Conservation (phyloP, 1,284 basidiomycete genomes). For the Malassezia dermatis region DNA sequence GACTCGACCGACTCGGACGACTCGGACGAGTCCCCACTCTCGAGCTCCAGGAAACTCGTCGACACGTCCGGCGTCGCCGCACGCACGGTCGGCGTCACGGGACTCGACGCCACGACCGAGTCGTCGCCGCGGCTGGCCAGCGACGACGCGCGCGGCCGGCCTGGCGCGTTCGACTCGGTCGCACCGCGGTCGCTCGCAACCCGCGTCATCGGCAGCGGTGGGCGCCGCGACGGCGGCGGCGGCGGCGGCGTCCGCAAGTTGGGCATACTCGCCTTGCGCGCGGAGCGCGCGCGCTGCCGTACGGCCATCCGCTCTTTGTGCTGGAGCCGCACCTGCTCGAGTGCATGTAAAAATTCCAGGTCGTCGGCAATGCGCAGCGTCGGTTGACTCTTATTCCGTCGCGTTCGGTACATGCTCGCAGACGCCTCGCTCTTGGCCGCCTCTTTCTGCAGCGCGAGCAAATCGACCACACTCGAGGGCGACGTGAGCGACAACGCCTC, state of each 20-base stretch:
- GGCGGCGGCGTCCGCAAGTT: constrained; percentile 9
- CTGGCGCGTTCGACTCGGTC: neutral
- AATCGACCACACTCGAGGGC: neutral
- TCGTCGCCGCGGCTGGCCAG: neutral
- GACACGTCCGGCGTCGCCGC: neutral
- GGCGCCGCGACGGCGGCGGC: neutral
- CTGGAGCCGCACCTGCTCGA: constrained; percentile 30
- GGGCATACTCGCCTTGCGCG: constrained; percentile 17
- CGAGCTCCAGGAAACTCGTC: constrained; percentile 7
- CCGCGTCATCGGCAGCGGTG: neutral
- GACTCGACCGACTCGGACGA: neutral
- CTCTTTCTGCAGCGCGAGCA: neutral
- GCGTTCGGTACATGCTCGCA: constrained; percentile 10
- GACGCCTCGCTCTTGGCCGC: neutral
- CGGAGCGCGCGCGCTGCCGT: constrained; percentile 10
- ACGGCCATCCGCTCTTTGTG: constrained; percentile 27
- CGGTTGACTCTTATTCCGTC: constrained; percentile 32
- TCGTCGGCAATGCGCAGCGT: constrained; percentile 40
- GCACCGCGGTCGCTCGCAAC: neutral
- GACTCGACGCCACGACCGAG: neutral
- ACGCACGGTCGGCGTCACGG: neutral
- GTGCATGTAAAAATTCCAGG: constrained; percentile 33
- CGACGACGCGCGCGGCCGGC: constrained; percentile 1
- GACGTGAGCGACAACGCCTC: neutral
- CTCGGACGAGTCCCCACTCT: neutral